phyloP scores from a whole-genome alignment of 306 rosid species.

The Cicer chorassanicum region DNA sequence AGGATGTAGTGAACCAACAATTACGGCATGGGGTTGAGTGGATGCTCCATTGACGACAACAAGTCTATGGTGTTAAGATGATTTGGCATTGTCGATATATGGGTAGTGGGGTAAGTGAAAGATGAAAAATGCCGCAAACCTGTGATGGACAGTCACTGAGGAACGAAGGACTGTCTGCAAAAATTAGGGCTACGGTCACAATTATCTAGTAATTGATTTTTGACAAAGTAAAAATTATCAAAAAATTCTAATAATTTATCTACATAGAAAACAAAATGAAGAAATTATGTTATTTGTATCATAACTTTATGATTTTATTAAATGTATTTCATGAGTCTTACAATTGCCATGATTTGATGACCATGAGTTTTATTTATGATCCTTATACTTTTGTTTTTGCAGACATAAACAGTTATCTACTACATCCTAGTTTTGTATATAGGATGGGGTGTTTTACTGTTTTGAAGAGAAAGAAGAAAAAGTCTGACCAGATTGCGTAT shows the following conservation, averaged over 20 bases:
- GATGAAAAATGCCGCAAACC: background rate
- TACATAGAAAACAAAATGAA: background rate
- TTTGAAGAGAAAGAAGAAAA: constrained; percentile 30
- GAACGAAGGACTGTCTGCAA: background rate
- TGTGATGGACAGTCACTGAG: background rate
- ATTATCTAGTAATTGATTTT: background rate
- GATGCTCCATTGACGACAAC: background rate
- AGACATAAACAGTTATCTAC: constrained; percentile 13
- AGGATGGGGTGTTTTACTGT: constrained; percentile 30
- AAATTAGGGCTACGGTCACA: background rate
- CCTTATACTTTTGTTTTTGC: background rate
- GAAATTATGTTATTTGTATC: background rate
- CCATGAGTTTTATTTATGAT: background rate
- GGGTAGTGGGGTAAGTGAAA: background rate
- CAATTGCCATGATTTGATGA: background rate
- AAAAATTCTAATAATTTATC: background rate
- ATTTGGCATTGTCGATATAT: background rate
- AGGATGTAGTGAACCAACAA: background rate
- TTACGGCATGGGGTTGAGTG: background rate
- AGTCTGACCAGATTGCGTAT: background rate
- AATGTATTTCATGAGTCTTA: background rate
- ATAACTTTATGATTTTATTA: background rate
- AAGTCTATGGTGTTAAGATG: background rate
- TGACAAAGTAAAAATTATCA: background rate
- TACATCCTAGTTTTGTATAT: constrained; percentile 12